These are phyloP conservation scores for Carex pumila DNA, from an alignment of 176 grass and related monocot genomes.

Conservation along the genomic window DNA sequence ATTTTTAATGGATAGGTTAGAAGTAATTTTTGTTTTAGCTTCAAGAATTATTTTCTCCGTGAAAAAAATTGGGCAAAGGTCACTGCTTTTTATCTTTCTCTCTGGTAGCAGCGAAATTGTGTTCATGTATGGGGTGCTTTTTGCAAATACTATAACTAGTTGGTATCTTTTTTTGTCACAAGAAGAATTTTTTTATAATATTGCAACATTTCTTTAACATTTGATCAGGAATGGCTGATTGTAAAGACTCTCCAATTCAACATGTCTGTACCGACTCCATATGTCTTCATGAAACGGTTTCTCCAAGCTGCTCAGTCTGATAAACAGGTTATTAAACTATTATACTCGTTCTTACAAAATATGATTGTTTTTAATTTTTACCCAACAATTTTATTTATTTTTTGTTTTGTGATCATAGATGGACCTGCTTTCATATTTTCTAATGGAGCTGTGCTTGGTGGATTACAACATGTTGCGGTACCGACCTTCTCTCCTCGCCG, in stretches of 20 bases:
- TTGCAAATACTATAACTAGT: background rate
- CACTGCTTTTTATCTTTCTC: too few relatives aligned
- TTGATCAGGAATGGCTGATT: conserved; percentile 67
- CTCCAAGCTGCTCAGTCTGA: conserved; percentile 79
- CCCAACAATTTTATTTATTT: conserved; percentile 6
- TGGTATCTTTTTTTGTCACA: background rate
- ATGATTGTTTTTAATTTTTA: background rate
- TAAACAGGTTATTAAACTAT: conserved; percentile 36
- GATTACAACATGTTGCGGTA: conserved; percentile 84
- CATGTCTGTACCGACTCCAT: conserved; percentile 83
- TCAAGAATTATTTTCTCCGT: background rate
- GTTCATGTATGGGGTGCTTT: background rate
- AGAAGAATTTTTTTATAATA: background rate
- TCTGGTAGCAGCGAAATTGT: background rate
- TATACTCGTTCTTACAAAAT: conserved; percentile 3
- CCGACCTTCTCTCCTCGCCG: conserved; percentile 62
- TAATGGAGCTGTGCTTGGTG: conserved; percentile 72
- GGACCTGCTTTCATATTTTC: conserved; percentile 68
- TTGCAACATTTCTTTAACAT: background rate
- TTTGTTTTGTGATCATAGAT: conserved; percentile 34
- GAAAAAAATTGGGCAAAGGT: background rate
- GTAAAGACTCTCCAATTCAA: conserved; percentile 66
- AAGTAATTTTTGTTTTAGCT: too few relatives aligned
- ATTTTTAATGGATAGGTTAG: too few relatives aligned
- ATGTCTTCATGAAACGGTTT: conserved; percentile 88